Evolutionary conservation across 352 stramenopile genomes (phyloP), one percentile per base, ranked within the genome.

Genomic region (Phytophthora crassamura): DNA sequence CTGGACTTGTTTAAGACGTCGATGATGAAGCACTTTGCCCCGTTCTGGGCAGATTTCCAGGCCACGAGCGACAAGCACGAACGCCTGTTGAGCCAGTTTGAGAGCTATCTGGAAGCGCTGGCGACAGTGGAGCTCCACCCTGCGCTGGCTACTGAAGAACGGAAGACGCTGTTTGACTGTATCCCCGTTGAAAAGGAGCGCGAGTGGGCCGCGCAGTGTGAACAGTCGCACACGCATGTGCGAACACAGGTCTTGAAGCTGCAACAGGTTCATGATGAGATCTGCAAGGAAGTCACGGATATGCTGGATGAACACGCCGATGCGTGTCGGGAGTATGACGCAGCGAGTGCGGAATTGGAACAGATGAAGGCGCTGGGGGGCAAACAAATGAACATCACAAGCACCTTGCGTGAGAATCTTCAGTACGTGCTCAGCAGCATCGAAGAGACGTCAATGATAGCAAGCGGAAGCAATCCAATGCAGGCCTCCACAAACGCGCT

Each of bases 31-130:
- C 88, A 91, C 22, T 96, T 96, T 53, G 59, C 63, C 30, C 86
- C 86, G 22, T 96, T 96, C 59, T 96, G 86, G 84, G 61, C 53
- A 14, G 86, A 96, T 59, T 96, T 90, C 51, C 72, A 91, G 49
- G 45, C 62, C 0, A 74, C 84, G 7, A 86, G 67, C 3, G 69
- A 69, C 7, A 78, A 85, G 35, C 86, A 96, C 53, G 72, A 86
- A 48, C 68, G 72, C 1, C 50, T 96, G 14, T 52, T 96, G 22
- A 73, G 47, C 30, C 78, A 90, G 33, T 94, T 96, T 63, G 88
- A 96, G 7, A 67, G 62, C 32, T 84, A 94, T 49, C 59, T 96
- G 3, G 52, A 72, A 9, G 79, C 72, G 12, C 49, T 96, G 15
- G 69, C 74, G 39, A 83, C 73, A 5, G 74, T 96, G 34, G 57